Evolutionary conservation across 2,329 filamentous ascomycete species (phyloP), one percentile per base, ranked within the genome.

Genomic region (Diaporthe amygdali): DNA sequence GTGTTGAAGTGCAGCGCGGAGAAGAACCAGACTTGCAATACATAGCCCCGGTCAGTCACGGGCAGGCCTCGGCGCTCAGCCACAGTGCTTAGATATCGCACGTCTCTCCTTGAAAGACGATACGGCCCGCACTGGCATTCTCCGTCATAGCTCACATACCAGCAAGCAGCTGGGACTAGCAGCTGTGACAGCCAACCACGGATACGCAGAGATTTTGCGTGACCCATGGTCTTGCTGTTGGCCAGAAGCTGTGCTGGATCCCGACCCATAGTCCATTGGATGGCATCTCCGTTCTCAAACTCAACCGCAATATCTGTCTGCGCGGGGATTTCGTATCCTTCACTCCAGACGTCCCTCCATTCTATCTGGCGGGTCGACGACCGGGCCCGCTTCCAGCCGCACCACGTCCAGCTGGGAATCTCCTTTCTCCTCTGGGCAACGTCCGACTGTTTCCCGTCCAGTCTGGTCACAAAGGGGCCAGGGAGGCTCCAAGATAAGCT

Each of bases 371-470:
- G 52, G 7, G 41, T 47, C 17, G 66, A 59, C 22, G 52, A 47
- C 17, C 30, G 32, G n/a, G 20, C 44, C 15, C 41, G 32, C 52
- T 68, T 68, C 66, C 66, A 68, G 32, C 66, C 66, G 17, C 66
- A 68, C 66, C 66, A 68, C 20, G 66, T 59, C 66, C 66, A 68
- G 52, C 66, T 68, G 15, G 66, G 66, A 14, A 68, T 46, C 3
- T 20, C 66, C 10, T 32, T 34, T 14, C 66, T 56, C 52, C 66
- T 56, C 17, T 56, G 22, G 41, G 41, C 41, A 12, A 68, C 52
- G 9, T 49, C 66, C 15, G 52, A 44, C 20, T 9, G 6, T 12
- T n/a, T 22, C 10, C 15, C 34, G 3, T 47, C 30, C 20, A 46
- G 30, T 22, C 7, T 32, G 41, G 52, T 54, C 30, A 44, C 41